Percentiles rank a stretch among this genome's conserved stretches.
phyloP scores from a whole-genome alignment of 805 yeast genomes.

The Pichia thaimueangensis region DNA sequence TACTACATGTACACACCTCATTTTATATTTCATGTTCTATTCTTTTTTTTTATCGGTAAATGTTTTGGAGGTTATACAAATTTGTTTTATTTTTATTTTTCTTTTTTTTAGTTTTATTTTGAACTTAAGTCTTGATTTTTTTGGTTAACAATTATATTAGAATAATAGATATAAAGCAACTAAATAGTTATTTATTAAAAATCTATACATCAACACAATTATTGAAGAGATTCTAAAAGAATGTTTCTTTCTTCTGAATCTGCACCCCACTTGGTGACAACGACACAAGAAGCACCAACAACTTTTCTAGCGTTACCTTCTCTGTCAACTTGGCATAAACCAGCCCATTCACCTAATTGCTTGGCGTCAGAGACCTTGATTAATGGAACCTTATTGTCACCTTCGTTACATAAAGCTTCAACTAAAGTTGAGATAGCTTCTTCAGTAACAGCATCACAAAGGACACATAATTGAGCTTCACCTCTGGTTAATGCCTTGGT shows the following conservation, averaged over 20 bases:
- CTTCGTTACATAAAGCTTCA: conserved; percentile 98
- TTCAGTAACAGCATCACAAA: conserved; percentile 98
- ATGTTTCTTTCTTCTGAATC: conserved; percentile 96
- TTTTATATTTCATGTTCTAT: no score
- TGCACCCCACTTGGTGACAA: conserved; percentile 99
- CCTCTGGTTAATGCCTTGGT: conserved; percentile 97
- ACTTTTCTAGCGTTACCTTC: conserved; percentile 99
- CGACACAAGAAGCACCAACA: conserved; percentile 99
- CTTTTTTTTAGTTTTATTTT: no score
- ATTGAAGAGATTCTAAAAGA: conserved; percentile 92
- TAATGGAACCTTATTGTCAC: conserved; percentile 93
- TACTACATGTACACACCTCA: no score
- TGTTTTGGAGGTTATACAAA: no score
- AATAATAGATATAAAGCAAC: no score
- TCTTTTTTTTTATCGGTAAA: no score
- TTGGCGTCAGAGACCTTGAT: conserved; percentile 99
- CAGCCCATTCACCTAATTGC: conserved; percentile 99
- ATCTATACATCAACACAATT: conserved; percentile 55
- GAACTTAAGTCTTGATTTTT: no score
- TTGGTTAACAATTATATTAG: no score
- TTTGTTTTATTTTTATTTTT: no score
- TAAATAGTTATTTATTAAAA: no score
- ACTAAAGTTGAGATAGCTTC: conserved; percentile 93
- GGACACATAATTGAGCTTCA: conserved; percentile 96
- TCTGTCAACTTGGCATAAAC: conserved; percentile 98